Percentiles rank a stretch among this genome's conserved stretches.
Conservation (phyloP, 495 filamentous ascomycete species). For the Penicillium pulvis region DNA sequence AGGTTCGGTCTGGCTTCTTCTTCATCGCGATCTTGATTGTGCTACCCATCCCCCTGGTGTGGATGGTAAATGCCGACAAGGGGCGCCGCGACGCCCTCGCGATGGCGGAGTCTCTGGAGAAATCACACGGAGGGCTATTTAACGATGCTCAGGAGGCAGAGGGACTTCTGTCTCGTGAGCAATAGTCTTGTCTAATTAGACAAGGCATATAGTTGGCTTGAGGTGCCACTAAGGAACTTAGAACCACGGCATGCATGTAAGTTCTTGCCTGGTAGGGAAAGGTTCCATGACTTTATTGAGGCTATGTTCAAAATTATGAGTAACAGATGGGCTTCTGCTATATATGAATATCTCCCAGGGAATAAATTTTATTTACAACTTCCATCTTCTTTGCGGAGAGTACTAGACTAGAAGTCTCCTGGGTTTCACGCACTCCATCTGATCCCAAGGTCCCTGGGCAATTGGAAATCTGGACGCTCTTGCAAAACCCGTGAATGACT, state of each 20-base stretch:
- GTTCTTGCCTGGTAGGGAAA: background rate
- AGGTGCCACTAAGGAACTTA: background rate
- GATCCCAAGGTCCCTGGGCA: no score
- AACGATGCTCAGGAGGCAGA: slow-evolving; percentile 34
- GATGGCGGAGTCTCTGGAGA: slow-evolving; percentile 61
- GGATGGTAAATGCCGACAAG: slow-evolving; percentile 76
- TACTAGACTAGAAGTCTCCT: no score
- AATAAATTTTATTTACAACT: background rate
- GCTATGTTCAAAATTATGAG: background rate
- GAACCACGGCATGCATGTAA: background rate
- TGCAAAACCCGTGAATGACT: no score
- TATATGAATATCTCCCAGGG: background rate
- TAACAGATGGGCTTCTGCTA: background rate
- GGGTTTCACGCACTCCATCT: no score
- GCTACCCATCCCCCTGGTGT: slow-evolving; percentile 75
- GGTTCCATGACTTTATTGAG: background rate
- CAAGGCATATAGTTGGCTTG: background rate
- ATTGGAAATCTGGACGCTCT: no score
- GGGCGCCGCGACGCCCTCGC: slow-evolving; percentile 70
- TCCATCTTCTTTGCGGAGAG: no score
- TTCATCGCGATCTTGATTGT: slow-evolving; percentile 79
- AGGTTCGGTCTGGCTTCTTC: slow-evolving; percentile 86
- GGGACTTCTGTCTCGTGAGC: slow-evolving; percentile 28
- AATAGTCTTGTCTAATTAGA: slow-evolving; percentile 3
- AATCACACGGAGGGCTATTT: slow-evolving; percentile 15